Percentiles rank a stretch among this genome's conserved stretches.
These are phyloP conservation scores for Stachybotrys echinatus DNA, from an alignment of 2,329 filamentous ascomycete genomes.

Conservation along the genomic window DNA sequence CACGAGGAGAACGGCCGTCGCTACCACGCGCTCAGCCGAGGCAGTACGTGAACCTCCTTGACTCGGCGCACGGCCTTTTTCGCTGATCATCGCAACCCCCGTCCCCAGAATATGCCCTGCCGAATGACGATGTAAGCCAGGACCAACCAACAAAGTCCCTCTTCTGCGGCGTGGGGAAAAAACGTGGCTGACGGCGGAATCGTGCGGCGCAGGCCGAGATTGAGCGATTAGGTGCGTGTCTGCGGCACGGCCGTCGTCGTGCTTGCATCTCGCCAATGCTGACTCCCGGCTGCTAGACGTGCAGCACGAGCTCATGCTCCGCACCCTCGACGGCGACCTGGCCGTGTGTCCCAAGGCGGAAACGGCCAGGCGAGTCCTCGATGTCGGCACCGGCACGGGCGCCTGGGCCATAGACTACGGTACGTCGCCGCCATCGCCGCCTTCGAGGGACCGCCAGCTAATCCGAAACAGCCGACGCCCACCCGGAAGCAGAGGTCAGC, in stretches of 20 bases:
- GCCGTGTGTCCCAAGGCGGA: conserved; percentile 12
- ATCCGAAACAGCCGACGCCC: conserved; percentile 5
- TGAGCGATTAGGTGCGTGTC: conserved; percentile 6
- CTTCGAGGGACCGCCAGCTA: neutral
- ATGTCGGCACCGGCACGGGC: conserved; percentile 26
- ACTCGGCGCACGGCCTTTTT: neutral
- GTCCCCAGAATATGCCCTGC: conserved; percentile 14
- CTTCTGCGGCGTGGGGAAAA: no score
- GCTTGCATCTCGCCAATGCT: no score
- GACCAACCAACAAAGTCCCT: neutral
- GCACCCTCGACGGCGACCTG: conserved; percentile 15
- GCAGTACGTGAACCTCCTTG: conserved; percentile 10
- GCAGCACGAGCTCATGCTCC: conserved; percentile 19
- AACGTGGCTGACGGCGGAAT: neutral
- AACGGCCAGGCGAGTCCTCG: conserved; percentile 17
- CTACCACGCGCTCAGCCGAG: conserved; percentile 14
- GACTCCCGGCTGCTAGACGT: conserved; percentile 10
- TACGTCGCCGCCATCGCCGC: no score
- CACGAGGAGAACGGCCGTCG: conserved; percentile 12
- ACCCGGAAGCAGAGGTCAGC: conserved; percentile 14
- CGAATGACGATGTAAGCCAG: conserved; percentile 14
- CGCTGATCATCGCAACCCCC: no score
- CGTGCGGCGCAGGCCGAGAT: neutral
- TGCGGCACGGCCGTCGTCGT: neutral
- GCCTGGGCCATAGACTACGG: conserved; percentile 27